Conservation (phyloP, 2,329 filamentous ascomycete species). For the Cladosporium sphaerospermum region DNA sequence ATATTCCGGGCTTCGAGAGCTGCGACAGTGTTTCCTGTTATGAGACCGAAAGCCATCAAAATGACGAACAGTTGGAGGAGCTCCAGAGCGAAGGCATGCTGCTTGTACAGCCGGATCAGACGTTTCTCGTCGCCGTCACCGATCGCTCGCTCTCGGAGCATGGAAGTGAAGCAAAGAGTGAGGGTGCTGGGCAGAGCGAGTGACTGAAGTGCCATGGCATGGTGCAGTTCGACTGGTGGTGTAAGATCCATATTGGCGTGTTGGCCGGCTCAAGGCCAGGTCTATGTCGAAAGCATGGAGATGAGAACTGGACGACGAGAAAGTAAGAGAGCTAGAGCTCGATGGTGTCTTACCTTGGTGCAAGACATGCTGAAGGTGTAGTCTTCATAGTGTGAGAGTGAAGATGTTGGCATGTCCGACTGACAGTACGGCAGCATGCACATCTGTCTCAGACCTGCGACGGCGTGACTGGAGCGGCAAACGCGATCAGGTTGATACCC, state of each 20-base stretch:
- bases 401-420: background rate
- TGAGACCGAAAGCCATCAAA: slow-evolving; percentile 1
- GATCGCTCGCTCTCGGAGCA: slow-evolving; percentile 6
- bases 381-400: background rate
- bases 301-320: background rate
- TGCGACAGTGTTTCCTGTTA: background rate
- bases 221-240: background rate
- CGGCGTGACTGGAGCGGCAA: background rate
- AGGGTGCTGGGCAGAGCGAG: background rate
- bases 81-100: slow-evolving; percentile 4
- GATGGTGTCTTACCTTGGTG: background rate
- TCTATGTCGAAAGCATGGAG: background rate
- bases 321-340: background rate
- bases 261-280: background rate
- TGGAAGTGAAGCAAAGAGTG: slow-evolving; percentile 2
- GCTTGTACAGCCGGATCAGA: slow-evolving; percentile 3
- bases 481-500: background rate
- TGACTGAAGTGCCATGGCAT: background rate
- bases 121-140: background rate
- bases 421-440: slow-evolving; percentile 9
- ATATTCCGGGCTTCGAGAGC: background rate
- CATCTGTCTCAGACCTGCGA: slow-evolving; percentile 9
- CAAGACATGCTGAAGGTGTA: slow-evolving; percentile 1
- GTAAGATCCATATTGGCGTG: background rate
- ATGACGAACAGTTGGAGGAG: background rate